A percentile compares a stretch with the other conserved stretches of the same genome.
Conservation (phyloP, 225 moss, liverwort and hornwort genomes). For the Marchantia polymorpha region DNA sequence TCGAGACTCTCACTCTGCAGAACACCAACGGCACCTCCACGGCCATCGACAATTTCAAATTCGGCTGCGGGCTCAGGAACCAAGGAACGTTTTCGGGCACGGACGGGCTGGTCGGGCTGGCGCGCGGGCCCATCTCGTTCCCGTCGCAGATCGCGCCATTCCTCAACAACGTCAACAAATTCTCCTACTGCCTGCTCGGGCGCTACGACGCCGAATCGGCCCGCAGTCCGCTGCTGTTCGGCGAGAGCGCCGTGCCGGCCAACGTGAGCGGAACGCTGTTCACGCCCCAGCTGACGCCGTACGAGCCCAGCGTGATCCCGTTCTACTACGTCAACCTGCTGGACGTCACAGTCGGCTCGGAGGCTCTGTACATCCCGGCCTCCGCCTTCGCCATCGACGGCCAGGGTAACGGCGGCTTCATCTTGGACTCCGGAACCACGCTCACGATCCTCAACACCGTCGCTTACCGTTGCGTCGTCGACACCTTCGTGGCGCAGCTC, state of each 20-base stretch:
- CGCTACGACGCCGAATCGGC: conserved; percentile 25
- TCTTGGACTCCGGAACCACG: conserved; percentile 82
- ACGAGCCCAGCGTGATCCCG: conserved; percentile 18
- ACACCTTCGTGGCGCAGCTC: conserved; percentile 38
- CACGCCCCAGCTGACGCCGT: conserved; percentile 35
- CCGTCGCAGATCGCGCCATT: conserved; percentile 36
- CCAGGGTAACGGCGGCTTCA: conserved; percentile 54
- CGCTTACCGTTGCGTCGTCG: conserved; percentile 54
- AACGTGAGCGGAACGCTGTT: conserved; percentile 26
- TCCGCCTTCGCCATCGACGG: conserved; percentile 26
- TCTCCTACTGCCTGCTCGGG: conserved; percentile 45
- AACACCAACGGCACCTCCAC: conserved; percentile 25
- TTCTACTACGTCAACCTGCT: conserved; percentile 43
- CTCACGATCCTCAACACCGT: conserved; percentile 61
- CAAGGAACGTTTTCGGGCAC: conserved; percentile 38
- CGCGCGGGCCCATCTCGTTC: too few relatives aligned
- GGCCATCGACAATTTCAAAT: conserved; percentile 32
- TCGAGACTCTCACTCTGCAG: conserved; percentile 34
- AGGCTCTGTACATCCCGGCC: conserved; percentile 26
- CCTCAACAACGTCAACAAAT: conserved; percentile 30
- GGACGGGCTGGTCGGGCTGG: conserved; percentile 44
- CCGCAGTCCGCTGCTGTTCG: conserved; percentile 41
- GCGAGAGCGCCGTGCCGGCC: conserved; percentile 32
- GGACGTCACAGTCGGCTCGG: conserved; percentile 30
- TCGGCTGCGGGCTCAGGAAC: conserved; percentile 45